These are phyloP conservation scores for Leishmania guyanensis DNA, from an alignment of 208 protist species.

Conservation along the genomic window DNA sequence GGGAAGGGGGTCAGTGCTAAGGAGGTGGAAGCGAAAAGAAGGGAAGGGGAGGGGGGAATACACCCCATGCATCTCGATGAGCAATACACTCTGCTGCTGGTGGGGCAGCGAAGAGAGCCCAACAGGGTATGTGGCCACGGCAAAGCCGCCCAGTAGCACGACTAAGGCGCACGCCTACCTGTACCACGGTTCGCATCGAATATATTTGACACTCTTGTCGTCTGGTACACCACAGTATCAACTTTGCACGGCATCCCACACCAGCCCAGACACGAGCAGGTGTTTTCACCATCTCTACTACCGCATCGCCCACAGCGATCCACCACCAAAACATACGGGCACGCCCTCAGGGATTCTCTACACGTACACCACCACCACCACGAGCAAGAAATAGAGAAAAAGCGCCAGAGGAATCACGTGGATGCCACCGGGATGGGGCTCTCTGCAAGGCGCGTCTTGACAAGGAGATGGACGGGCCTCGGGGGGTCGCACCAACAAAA, in stretches of 20 bases:
- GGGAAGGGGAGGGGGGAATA: background rate
- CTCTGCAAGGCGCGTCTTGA: background rate
- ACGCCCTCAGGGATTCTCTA: background rate
- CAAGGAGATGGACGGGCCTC: too few relatives aligned
- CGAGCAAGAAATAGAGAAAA: background rate
- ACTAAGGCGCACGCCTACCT: background rate
- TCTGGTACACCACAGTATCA: background rate
- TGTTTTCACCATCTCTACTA: background rate
- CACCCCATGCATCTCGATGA: background rate
- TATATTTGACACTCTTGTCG: background rate
- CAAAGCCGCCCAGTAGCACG: background rate
- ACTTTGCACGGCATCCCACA: background rate
- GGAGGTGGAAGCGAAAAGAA: background rate
- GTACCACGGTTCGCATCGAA: background rate
- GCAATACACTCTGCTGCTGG: background rate
- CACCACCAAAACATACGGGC: background rate
- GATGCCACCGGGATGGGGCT: background rate
- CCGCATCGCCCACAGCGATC: background rate
- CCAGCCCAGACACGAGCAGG: background rate
- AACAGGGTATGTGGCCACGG: background rate
- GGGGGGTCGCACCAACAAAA: background rate
- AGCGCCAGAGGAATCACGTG: background rate
- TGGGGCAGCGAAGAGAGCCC: background rate
- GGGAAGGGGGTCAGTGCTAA: background rate
- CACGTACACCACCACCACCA: background rate